phyloP scores from a whole-genome alignment of 345 rosid genomes.

The Populus nigra region DNA sequence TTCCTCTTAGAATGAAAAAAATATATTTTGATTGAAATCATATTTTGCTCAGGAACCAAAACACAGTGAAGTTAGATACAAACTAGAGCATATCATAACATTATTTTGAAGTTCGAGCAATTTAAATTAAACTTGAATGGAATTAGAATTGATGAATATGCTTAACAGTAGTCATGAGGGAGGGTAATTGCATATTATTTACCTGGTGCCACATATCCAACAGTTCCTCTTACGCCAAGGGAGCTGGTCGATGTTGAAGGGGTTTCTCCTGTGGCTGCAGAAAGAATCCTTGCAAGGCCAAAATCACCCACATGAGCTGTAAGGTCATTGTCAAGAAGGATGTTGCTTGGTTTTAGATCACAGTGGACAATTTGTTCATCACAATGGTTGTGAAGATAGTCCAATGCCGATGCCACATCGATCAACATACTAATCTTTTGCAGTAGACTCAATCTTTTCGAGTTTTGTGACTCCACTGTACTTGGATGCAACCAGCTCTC shows the following conservation, averaged over 20 bases:
- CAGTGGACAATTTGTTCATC: conserved; percentile 17
- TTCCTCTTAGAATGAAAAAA: background rate
- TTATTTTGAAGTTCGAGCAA: too few relatives aligned
- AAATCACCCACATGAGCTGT: conserved; percentile 19
- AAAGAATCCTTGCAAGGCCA: conserved; percentile 16
- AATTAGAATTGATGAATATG: too few relatives aligned
- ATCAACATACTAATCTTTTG: conserved; percentile 9
- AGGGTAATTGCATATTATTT: background rate
- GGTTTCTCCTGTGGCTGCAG: background rate
- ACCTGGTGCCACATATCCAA: conserved; percentile 29
- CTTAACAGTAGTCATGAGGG: background rate
- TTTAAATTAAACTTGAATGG: too few relatives aligned
- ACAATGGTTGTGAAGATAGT: conserved; percentile 24
- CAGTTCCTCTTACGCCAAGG: conserved; percentile 15
- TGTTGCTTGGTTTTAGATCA: conserved; percentile 25
- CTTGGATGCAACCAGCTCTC: conserved; percentile 23
- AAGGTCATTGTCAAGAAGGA: conserved; percentile 17
- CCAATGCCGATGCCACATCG: conserved; percentile 17
- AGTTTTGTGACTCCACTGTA: background rate
- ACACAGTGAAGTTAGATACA: too few relatives aligned
- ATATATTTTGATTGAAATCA: too few relatives aligned
- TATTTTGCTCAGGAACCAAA: too few relatives aligned
- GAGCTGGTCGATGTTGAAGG: background rate
- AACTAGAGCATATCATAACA: too few relatives aligned
- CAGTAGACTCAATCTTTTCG: background rate